These are phyloP conservation scores for Ceratocystis diversiconidia DNA, from an alignment of 2,329 filamentous ascomycete genomes.

Conservation along the genomic window DNA sequence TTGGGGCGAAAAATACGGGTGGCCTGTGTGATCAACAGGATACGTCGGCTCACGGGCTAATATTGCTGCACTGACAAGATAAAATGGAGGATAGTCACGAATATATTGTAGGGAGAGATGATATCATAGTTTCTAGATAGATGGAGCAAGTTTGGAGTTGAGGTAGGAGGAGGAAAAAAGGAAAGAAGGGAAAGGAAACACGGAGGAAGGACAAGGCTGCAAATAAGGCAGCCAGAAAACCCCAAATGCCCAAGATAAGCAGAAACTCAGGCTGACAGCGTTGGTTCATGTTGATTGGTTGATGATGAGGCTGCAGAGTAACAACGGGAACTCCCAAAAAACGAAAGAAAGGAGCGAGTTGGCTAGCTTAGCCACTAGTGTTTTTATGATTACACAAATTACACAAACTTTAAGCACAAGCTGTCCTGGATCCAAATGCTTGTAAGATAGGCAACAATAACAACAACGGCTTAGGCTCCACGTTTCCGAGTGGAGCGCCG, in stretches of 20 bases:
- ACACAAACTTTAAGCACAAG: neutral
- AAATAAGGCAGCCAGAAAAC: neutral
- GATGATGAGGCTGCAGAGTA: neutral
- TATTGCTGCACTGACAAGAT: neutral
- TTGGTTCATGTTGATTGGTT: neutral
- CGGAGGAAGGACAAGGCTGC: neutral
- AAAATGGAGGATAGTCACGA: neutral
- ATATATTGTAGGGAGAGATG: neutral
- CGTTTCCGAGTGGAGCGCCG: neutral
- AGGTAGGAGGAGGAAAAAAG: conserved; percentile 22
- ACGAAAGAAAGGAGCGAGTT: neutral
- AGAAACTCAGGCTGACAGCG: neutral
- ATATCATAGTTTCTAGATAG: neutral
- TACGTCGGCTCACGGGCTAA: neutral
- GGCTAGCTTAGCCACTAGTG: neutral
- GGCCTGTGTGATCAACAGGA: neutral
- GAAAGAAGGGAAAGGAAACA: neutral
- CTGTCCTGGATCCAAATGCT: too few relatives aligned
- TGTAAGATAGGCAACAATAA: neutral
- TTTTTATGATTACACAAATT: neutral
- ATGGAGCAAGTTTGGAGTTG: neutral
- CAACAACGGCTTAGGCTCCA: neutral
- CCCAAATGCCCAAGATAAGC: neutral
- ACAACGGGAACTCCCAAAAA: neutral
- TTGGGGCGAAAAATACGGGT: neutral